Percentiles rank a stretch among this genome's conserved stretches.
Conservation (phyloP, 768 basidiomycete genomes). For the Rhodocollybia butyracea region DNA sequence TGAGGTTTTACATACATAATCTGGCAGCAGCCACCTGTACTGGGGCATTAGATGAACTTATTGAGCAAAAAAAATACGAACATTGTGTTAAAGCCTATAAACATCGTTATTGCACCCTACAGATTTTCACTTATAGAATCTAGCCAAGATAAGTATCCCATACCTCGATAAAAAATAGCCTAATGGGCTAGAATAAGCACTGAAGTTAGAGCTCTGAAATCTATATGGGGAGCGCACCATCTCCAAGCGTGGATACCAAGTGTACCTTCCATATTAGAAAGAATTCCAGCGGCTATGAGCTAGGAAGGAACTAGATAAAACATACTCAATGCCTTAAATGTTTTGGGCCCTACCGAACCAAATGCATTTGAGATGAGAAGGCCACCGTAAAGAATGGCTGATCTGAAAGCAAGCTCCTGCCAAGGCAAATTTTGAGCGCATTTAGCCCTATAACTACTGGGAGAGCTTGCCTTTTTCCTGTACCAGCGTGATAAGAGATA, state of each 20-base stretch:
- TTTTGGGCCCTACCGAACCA: slow-evolving; percentile 48
- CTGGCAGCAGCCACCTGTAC: slow-evolving; percentile 53
- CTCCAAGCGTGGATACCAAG: slow-evolving; percentile 68
- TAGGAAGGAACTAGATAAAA: slow-evolving; percentile 19
- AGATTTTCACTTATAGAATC: no score
- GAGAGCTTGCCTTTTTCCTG: slow-evolving; percentile 45
- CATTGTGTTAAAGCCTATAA: slow-evolving; percentile 53
- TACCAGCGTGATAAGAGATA: slow-evolving; percentile 54
- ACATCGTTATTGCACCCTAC: slow-evolving; percentile 63
- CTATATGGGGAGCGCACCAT: slow-evolving; percentile 43
- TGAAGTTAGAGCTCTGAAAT: not conserved
- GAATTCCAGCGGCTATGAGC: slow-evolving; percentile 74
- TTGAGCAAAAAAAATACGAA: slow-evolving; percentile 15
- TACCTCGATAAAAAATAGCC: slow-evolving; percentile 74
- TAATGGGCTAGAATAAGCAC: slow-evolving; percentile 15
- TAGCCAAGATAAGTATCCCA: no score
- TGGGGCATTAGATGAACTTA: not conserved
- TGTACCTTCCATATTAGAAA: slow-evolving; percentile 64
- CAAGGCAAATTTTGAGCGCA: not conserved
- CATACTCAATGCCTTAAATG: not conserved
- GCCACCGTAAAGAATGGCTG: slow-evolving; percentile 58
- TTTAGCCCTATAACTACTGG: not conserved
- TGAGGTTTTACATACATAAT: slow-evolving; percentile 41
- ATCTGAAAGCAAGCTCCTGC: slow-evolving; percentile 64
- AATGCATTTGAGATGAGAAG: slow-evolving; percentile 66